Evolutionary conservation across 495 filamentous ascomycete species (phyloP).

Genomic region (Podospora bellae-mahoneyi): DNA sequence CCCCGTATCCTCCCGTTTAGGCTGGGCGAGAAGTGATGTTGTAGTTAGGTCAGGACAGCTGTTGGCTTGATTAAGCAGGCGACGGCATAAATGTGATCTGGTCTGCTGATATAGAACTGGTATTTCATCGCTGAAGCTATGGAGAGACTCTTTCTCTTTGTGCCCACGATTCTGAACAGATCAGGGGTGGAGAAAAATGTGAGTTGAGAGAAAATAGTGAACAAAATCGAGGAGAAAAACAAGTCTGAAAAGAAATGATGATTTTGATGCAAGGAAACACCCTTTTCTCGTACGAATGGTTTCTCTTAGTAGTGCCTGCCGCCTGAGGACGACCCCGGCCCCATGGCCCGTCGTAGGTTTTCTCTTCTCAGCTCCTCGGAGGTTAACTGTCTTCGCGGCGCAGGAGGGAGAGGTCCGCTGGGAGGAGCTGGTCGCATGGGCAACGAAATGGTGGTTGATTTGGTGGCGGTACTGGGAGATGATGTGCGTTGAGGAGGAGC

Average conservation of each 20-base stretch:
- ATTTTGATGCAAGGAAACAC: slow-evolving; percentile 25
- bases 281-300: slow-evolving; percentile 21
- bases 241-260: slow-evolving; percentile 14
- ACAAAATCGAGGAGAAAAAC: slow-evolving; percentile 1
- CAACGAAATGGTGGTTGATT: slow-evolving; percentile 41
- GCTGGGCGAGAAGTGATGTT: neutral
- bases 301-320: slow-evolving; percentile 26
- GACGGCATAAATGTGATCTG: no score
- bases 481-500: slow-evolving; percentile 7
- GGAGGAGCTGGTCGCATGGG: slow-evolving; percentile 49
- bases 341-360: slow-evolving; percentile 33
- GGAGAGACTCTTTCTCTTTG: neutral
- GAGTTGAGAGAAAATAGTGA: slow-evolving; percentile 3
- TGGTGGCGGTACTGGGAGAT: slow-evolving; percentile 3
- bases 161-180: neutral
- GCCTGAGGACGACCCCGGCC: slow-evolving; percentile 39
- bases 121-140: neutral
- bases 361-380: slow-evolving; percentile 23
- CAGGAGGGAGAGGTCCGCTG: slow-evolving; percentile 42
- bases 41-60: neutral
- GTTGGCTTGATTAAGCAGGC: neutral
- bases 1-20: neutral
- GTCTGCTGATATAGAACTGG: neutral
- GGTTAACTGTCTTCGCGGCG: slow-evolving; percentile 42
- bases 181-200: neutral